phyloP scores from a whole-genome alignment of 148 eudicot species.

The Spergularia bocconei region DNA sequence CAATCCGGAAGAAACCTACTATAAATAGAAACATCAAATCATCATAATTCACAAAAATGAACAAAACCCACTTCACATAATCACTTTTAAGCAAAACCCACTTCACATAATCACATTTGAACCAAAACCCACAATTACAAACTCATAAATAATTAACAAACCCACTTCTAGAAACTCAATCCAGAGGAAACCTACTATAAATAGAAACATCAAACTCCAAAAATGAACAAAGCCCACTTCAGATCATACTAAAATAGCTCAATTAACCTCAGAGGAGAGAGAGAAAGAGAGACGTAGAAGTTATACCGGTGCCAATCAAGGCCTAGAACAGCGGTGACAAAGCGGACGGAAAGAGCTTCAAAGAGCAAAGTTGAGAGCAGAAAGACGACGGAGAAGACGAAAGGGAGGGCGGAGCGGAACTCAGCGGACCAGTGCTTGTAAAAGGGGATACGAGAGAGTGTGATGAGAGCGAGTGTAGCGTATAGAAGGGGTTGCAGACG shows the following conservation, averaged over 20 bases:
- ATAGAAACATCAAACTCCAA: not conserved
- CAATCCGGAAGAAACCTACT: slow-evolving; percentile 1
- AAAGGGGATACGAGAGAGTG: slow-evolving; percentile 58
- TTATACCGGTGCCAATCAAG: slow-evolving; percentile 86
- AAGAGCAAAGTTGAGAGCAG: slow-evolving; percentile 59
- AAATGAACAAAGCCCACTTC: not conserved
- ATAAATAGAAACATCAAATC: slow-evolving; percentile 3
- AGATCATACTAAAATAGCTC: slow-evolving; percentile 8
- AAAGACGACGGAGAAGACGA: slow-evolving; percentile 56
- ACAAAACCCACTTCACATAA: not conserved
- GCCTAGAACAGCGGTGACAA: slow-evolving; percentile 83
- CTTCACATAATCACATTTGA: not conserved
- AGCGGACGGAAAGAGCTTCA: slow-evolving; percentile 82
- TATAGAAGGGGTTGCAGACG: slow-evolving; percentile 74
- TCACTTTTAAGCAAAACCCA: not conserved
- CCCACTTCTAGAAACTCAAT: slow-evolving; percentile 3
- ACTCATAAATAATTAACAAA: not conserved
- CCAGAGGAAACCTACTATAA: not conserved
- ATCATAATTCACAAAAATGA: not conserved
- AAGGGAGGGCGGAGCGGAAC: slow-evolving; percentile 68
- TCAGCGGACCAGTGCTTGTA: slow-evolving; percentile 84
- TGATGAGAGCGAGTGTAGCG: slow-evolving; percentile 51
- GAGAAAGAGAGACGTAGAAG: not conserved
- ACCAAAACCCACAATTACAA: too few species aligned
- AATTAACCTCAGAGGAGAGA: too few species aligned